A percentile compares a stretch with the other conserved stretches of the same genome.
These are phyloP conservation scores for Diaporthe longicolla DNA, from an alignment of 2,329 filamentous ascomycete genomes.

Conservation along the genomic window DNA sequence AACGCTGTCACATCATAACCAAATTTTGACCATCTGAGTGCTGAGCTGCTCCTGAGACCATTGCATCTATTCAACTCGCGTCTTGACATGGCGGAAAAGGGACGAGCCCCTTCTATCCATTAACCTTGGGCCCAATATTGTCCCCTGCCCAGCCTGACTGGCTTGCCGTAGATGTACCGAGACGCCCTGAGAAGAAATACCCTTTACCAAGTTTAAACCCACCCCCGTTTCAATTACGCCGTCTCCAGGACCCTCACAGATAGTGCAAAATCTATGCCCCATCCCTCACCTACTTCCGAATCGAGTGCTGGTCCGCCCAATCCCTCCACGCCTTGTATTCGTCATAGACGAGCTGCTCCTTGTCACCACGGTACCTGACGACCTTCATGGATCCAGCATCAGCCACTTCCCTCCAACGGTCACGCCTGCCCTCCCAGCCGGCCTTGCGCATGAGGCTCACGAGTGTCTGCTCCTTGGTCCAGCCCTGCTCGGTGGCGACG, in stretches of 20 bases:
- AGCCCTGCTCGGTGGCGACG: slow-evolving; percentile 92
- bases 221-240: neutral
- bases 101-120: slow-evolving; percentile 16
- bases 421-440: slow-evolving; percentile 87
- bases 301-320: slow-evolving; percentile 69
- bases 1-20: slow-evolving; percentile 10
- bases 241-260: neutral
- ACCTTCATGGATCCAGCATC: slow-evolving; percentile 68
- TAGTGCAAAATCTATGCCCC: neutral
- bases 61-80: slow-evolving; percentile 32
- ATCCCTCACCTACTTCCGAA: neutral
- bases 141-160: neutral
- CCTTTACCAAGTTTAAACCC: slow-evolving; percentile 19
- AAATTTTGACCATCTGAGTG: neutral
- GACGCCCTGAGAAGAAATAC: slow-evolving; percentile 10
- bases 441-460: slow-evolving; percentile 94
- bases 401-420: slow-evolving; percentile 84
- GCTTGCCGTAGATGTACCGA: slow-evolving; percentile 3
- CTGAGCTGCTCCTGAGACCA: neutral
- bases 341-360: slow-evolving; percentile 76
- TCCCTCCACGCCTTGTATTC: slow-evolving; percentile 87
- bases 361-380: slow-evolving; percentile 89
- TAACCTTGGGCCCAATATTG: slow-evolving; percentile 9
- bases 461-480: slow-evolving; percentile 93
- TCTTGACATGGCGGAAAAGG: slow-evolving; percentile 11